A percentile compares a stretch with the other conserved stretches of the same genome.
These are phyloP conservation scores for Pyrus betulifolia DNA, from an alignment of 306 rosid genomes.

Conservation along the genomic window DNA sequence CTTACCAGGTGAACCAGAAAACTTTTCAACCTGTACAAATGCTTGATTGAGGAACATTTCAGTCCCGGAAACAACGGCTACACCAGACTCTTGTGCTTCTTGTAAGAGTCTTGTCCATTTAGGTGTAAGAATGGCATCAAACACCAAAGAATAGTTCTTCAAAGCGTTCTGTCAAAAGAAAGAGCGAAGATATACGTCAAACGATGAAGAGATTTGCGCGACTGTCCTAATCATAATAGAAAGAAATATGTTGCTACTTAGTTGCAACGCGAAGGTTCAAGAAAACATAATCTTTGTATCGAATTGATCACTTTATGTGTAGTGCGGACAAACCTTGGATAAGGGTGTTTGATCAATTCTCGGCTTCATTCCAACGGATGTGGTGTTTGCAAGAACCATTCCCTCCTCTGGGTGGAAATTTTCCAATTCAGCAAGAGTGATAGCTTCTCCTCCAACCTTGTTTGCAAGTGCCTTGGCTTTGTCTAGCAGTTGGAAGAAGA, in stretches of 20 bases:
- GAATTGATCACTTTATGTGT: background rate
- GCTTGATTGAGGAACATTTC: slow-evolving; percentile 74
- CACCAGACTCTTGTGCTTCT: slow-evolving; percentile 62
- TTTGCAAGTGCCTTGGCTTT: slow-evolving; percentile 47
- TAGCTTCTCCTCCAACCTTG: slow-evolving; percentile 53
- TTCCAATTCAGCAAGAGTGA: slow-evolving; percentile 36
- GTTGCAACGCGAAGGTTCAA: background rate
- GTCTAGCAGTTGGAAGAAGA: slow-evolving; percentile 19
- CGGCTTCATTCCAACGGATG: slow-evolving; percentile 61
- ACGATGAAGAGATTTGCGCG: background rate
- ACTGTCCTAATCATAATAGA: background rate
- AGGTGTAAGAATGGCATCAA: slow-evolving; percentile 64
- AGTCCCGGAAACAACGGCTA: slow-evolving; percentile 42
- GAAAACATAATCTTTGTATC: background rate
- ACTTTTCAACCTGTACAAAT: slow-evolving; percentile 50
- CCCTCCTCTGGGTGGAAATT: slow-evolving; percentile 50
- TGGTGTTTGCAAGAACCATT: slow-evolving; percentile 55
- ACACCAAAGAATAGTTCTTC: slow-evolving; percentile 51
- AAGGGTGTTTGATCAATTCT: slow-evolving; percentile 32
- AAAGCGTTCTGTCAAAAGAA: slow-evolving; percentile 39
- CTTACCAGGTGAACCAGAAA: slow-evolving; percentile 56
- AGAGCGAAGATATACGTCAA: background rate
- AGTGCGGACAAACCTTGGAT: slow-evolving; percentile 35
- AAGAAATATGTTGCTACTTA: background rate
- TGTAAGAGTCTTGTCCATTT: slow-evolving; percentile 55